Conservation (phyloP, 2,329 filamentous ascomycete genomes). For the Hirsutella rhossiliensis region DNA sequence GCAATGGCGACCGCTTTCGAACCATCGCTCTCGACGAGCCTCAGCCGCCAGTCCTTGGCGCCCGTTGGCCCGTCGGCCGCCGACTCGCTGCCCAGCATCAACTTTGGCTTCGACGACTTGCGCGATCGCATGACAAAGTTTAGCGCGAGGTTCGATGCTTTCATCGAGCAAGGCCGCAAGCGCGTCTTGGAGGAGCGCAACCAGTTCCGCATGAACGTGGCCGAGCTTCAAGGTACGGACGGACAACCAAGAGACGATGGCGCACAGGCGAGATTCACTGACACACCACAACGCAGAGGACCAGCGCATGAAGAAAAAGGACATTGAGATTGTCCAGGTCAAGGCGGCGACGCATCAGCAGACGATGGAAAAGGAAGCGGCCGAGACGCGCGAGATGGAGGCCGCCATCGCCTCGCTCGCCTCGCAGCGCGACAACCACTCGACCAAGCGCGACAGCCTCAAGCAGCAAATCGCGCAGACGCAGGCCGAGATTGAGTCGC, state of each 20-base stretch:
- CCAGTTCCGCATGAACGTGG: conserved; percentile 80
- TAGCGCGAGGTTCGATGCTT: conserved; percentile 79
- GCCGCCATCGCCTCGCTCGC: conserved; percentile 45
- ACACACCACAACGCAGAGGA: conserved; percentile 51
- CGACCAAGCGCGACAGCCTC: conserved; percentile 42
- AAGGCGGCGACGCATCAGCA: conserved; percentile 61
- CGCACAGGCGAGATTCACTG: neutral
- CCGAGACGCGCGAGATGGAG: conserved; percentile 67
- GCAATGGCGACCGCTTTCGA: conserved; percentile 53
- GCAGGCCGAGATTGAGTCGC: conserved; percentile 57
- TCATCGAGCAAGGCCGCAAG: conserved; percentile 85
- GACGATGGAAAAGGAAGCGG: conserved; percentile 62
- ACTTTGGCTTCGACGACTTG: conserved; percentile 93
- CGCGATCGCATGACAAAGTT: conserved; percentile 93
- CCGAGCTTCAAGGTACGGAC: conserved; percentile 70
- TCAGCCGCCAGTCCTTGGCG: conserved; percentile 43
- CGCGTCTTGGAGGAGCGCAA: conserved; percentile 87
- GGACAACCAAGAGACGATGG: neutral
- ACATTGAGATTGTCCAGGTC: conserved; percentile 70
- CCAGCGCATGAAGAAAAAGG: conserved; percentile 76
- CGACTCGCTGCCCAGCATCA: conserved; percentile 73
- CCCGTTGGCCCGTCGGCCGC: conserved; percentile 54
- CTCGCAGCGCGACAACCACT: conserved; percentile 48
- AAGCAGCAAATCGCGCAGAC: conserved; percentile 52
- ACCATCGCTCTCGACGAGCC: conserved; percentile 53